Evolutionary conservation across 805 yeast species (phyloP), one percentile per base, ranked within the genome.

Genomic region (Spathaspora boniae): DNA sequence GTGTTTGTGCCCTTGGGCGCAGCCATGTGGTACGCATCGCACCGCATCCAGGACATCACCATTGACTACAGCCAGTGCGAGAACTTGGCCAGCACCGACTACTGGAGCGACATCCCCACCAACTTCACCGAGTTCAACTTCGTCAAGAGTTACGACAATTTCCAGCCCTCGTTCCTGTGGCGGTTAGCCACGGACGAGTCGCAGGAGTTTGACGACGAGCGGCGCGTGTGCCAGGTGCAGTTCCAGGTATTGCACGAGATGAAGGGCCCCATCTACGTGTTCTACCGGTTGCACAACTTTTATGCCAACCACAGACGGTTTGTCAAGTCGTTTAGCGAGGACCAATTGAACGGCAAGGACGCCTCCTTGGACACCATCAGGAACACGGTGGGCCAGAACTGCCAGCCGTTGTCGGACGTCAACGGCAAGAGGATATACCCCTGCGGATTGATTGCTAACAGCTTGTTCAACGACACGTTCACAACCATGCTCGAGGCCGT

Each of bases 361-460:
- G 71, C 72, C 5, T 53, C 62, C 7, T 46, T 50, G 8, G 29
- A 49, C 36, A 47, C 41, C 18, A 60, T 68, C 36, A 65, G 64
- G 41, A 50, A 66, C 44, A 60, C 70, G 5, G 61, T 54, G n/a
- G 74, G 74, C 3, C 66, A 62, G 42, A 68, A 68, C 48, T 68
- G 74, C 45, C 51, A 65, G 45, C 74, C 74, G 9, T 58, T 68
- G 39, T 53, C 65, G 6, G 55, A 65, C 40, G 34, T 51, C 2
- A 42, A 62, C 18, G 81, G 81, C 11, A 74, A 60, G 58, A 72
- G 64, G 34, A 72, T 72, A 42, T 85, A 85, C 51, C 95, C 95
- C 9, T 85, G 95, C 60, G 95, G 95, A 1, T 65, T 85, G 41
- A 84, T 85, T 51, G 93, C 95, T 12, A 85, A 85, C 55, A 75